Base-by-base conservation (phyloP, 2,329 filamentous ascomycete species). In the Sporothrix pallida region DNA sequence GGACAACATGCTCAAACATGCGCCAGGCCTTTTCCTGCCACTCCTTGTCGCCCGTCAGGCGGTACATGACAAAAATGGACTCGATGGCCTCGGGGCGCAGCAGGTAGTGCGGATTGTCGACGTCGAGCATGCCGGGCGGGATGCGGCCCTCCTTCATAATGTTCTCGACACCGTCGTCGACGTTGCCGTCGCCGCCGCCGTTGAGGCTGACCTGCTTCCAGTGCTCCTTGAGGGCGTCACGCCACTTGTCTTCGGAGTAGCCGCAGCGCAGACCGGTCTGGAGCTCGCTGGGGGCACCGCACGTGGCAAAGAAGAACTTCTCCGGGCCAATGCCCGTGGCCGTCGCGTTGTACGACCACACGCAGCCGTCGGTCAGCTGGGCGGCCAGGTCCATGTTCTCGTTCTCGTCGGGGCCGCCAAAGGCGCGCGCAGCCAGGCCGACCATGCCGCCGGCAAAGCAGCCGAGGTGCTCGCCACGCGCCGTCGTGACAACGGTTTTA, bases 71-170 rank as follows among this genome's bases (percentile, higher is more conserved):
- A 81, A 93, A 95, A 4, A 96, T 88, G 15, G 90, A 92, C 83
- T 95, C 93, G 72, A 95, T 93, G 1, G 92, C 92, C 82, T 95
- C 93, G 23, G 92, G 92, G 73, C 91, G 87, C 62, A 93, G 84
- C 44, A 92, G 88, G 78, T 93, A 93, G 72, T 86, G 85, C 56
- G 83, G 81, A 73, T 91, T 87, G 58, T 82, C 80, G 65, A 91
- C 85, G 20, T 83, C 83, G 2, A 86, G 83, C 79, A 91, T 88
- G 23, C 90, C 90, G 6, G 81, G 82, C 8, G 86, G 85, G 5
- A 91, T 77, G 12, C 83, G 82, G 73, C 84, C 82, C 65, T 82
- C 80, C n/a, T 80, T 78, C 72, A 86, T 83, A 65, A 80, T 77
- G 4, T 78, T 76, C 50, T 82, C 78, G 67, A 86, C 78, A 50